Conservation (phyloP, 306 rosid genomes). For the Cicer cuneatum region DNA sequence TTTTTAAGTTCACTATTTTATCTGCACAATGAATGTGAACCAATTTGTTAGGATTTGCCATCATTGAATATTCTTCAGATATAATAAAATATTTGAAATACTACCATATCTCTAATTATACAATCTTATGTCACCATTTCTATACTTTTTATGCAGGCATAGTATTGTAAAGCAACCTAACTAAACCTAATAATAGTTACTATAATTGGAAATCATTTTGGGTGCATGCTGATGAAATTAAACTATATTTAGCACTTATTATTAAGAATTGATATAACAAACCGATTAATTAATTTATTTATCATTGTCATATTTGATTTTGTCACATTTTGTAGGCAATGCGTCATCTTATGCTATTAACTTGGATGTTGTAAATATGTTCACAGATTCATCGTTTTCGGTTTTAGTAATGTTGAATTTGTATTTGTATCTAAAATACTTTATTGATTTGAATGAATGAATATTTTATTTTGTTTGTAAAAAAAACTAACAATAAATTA, state of each 20-base stretch:
- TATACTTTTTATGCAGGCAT: not conserved
- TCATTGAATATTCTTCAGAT: constrained; percentile 17
- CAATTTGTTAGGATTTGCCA: constrained; percentile 27
- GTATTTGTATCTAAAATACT: too few species aligned
- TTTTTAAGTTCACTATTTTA: constrained; percentile 9
- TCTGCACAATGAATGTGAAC: constrained; percentile 1
- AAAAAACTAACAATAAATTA: constrained; percentile 22
- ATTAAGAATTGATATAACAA: not conserved
- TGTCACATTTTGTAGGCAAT: too few species aligned
- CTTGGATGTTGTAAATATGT: too few species aligned
- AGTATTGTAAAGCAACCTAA: constrained; percentile 10
- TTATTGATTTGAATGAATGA: too few species aligned
- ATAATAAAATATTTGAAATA: not conserved
- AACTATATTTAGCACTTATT: constrained; percentile 18
- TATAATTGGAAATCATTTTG: constrained; percentile 20
- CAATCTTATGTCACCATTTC: constrained; percentile 12
- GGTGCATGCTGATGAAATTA: constrained; percentile 27
- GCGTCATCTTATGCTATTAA: too few species aligned
- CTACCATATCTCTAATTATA: constrained; percentile 11
- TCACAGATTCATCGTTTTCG: too few species aligned
- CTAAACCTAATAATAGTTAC: constrained; percentile 31
- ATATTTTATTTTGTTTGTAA: too few species aligned
- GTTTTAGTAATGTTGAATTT: too few species aligned
- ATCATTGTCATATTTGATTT: not conserved
- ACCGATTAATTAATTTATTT: constrained; percentile 19